These are phyloP conservation scores for Solanum lignicaule DNA, from an alignment of 257 asterid genomes.

Conservation along the genomic window DNA sequence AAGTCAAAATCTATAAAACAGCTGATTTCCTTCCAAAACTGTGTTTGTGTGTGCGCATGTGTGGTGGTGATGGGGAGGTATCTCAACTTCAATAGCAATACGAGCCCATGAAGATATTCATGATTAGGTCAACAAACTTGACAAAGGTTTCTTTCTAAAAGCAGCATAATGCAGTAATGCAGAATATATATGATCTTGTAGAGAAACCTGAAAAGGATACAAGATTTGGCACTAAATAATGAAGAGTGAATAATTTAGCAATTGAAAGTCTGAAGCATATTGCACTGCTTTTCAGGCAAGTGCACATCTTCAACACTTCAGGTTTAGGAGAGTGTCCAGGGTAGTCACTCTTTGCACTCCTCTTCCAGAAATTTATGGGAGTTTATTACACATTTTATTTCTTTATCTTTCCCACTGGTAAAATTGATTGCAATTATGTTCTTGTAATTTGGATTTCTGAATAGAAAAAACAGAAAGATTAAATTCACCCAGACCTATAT, in stretches of 20 bases:
- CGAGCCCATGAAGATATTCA: not conserved
- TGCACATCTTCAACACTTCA: not conserved
- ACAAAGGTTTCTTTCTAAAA: not conserved
- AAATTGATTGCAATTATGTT: not conserved
- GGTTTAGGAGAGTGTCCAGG: not conserved
- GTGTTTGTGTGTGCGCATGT: not conserved
- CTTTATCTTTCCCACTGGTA: not conserved
- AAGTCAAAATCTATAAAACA: not conserved
- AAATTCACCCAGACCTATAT: not conserved
- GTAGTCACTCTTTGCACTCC: not conserved
- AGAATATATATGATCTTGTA: not conserved
- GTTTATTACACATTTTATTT: not conserved
- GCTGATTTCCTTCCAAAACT: not conserved
- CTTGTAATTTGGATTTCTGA: not conserved
- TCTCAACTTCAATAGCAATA: not conserved
- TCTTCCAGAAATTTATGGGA: not conserved
- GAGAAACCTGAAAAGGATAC: not conserved
- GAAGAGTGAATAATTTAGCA: not conserved
- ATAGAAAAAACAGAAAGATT: not conserved
- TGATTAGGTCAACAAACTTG: not conserved
- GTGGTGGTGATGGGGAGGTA: not conserved
- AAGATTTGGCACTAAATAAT: not conserved
- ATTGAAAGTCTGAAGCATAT: not conserved
- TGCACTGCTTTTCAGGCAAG: not conserved
- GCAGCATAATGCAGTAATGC: not conserved